Percentiles rank a stretch among this genome's conserved stretches.
Evolutionary conservation across 768 basidiomycete species (phyloP).

Genomic region (Lepiota subincarnata): DNA sequence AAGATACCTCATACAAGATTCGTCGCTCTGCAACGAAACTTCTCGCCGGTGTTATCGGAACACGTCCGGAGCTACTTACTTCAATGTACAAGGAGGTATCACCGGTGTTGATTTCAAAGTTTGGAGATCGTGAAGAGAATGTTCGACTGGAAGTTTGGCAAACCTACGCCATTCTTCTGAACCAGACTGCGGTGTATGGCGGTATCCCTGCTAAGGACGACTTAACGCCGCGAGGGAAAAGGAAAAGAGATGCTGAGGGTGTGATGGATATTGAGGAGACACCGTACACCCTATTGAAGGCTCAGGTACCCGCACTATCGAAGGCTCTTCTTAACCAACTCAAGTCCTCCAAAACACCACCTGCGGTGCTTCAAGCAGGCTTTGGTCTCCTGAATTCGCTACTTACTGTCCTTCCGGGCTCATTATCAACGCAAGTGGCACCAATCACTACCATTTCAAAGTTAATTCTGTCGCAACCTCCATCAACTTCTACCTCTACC

Average conservation of each 20-base stretch:
- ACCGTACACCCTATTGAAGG: constrained; percentile 64
- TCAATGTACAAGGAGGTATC: constrained; percentile 82
- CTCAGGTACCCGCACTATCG: constrained; percentile 74
- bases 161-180: constrained; percentile 77
- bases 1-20: constrained; percentile 97
- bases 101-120: constrained; percentile 85
- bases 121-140: constrained; percentile 92
- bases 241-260: constrained; percentile 70
- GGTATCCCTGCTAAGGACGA: constrained; percentile 51
- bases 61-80: constrained; percentile 82
- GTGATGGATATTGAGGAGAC: constrained; percentile 74
- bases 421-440: constrained; percentile 63
- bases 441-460: constrained; percentile 63
- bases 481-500: constrained; percentile 73
- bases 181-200: constrained; percentile 80
- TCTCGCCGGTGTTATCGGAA: constrained; percentile 77
- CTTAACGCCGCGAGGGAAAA: constrained; percentile 53
- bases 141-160: constrained; percentile 91
- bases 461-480: constrained; percentile 58
- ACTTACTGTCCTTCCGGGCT: constrained; percentile 79
- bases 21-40: constrained; percentile 92
- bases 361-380: constrained; percentile 79
- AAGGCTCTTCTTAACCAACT: constrained; percentile 85
- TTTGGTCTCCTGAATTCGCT: constrained; percentile 76
- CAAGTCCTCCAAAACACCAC: constrained; percentile 71